Base-by-base conservation (phyloP, 129 eudicot species). In the Silybum marianum region DNA sequence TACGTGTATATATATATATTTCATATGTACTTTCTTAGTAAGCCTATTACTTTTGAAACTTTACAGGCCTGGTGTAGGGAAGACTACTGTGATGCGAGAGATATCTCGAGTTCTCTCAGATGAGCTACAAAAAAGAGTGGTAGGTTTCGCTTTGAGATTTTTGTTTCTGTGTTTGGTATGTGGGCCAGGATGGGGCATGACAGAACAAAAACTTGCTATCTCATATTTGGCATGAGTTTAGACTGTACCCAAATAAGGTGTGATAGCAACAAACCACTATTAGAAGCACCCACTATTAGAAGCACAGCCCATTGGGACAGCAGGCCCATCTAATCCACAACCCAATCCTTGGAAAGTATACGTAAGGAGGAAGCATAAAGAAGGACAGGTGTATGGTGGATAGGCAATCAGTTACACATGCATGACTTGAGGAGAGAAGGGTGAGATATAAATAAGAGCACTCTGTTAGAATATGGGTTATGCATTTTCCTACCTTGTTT, bases 11-110 rank as follows among this genome's bases (percentile, higher is more conserved):
- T 58, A 58, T 40, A 0, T 58, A 54, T 58, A 18, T 58, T 18
- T n/a, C 22, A 3, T 18, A 54, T 44, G 30, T 9, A 32, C 6
- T 2, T 36, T 73, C 38, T 12, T 42, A 67, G 62, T 39, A 66
- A 21, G 6, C 23, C 23, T 58, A 7, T 58, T 58, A 18, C 66
- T 58, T 58, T 58, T 32, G 42, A 30, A 69, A 39, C 28, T 16
- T 72, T 73, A 73, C 95, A 90, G 96, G 87, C 96, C 97, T 78
- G 97, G 97, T 82, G 91, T 90, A 25, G 97, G 97, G 30, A 93
- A 93, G 78, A 93, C 94, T 86, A 90, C 94, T 18, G 89, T 90
- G 24, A 84, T 90, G 90, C 89, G 95, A 84, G 95, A 90, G 79
- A 88, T 90, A 79, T 84, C 96, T 69, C 88, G 91, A 71, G 89